Evolutionary conservation across 1,284 basidiomycete genomes (phyloP), one percentile per base, ranked within the genome.

Genomic region (Trichosporon faecale): DNA sequence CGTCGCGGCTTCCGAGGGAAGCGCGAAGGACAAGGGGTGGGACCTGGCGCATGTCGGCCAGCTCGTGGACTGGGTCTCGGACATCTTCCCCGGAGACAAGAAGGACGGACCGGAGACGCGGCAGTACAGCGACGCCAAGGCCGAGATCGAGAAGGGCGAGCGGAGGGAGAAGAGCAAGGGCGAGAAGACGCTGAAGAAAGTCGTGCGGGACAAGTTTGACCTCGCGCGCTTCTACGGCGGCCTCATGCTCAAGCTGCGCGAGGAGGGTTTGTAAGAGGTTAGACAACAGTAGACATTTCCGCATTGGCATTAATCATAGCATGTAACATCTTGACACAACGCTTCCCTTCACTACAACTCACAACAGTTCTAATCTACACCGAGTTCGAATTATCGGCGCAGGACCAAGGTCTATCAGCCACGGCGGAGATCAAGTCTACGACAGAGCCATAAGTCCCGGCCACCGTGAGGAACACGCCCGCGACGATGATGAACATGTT

Each of bases 211-310:
- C 49, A 81, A 82, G 72, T 85, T 84, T 72, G 83, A 84, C 68
- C 70, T 85, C 33, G 78, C 75, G 11, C 76, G 79, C 69, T 85
- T 85, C 67, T 85, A 84, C 72, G 80, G 84, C 14, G 84, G 81
- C 9, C 72, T 85, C 57, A 82, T 84, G 79, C 72, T 84, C 61
- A 81, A 83, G 68, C 70, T 84, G 71, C 74, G 79, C 35, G 80
- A 83, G 65, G 83, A 83, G 68, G 83, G 83, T 33, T 79, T 79
- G 65, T 84, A 66, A 72, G 68, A 23, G 23, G 29, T 35, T 44
- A 60, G 21, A 67, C 35, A 12, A 46, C n/a, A 23, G 23, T 49
- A 66, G 35, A 66, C 65, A 52, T 40, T 23, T 9, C 3, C 9
- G 18, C 25, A 65, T 44, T 46, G 37, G 44, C 64, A 65, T 65